Evolutionary conservation across 129 eudicot genomes (phyloP), one percentile per base, ranked within the genome.

Genomic region (Chrysanthemum makinoi): DNA sequence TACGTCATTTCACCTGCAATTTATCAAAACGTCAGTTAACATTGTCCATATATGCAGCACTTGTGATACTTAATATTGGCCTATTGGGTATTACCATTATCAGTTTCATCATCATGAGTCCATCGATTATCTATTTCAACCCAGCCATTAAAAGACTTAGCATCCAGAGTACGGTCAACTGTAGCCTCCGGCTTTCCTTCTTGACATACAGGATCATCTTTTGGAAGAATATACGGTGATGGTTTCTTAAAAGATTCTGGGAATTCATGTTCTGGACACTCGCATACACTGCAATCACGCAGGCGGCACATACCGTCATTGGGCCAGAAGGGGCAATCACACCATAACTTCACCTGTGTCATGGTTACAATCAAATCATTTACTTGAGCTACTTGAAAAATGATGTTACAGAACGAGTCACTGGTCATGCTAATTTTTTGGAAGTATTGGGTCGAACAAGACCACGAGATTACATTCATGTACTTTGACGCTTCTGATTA

Each of bases 311-410:
- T 87, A 3, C 97, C 98, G 75, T 94, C 98, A 72, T 94, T 97
- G 15, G 93, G 97, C 99, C 97, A 94, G 80, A 90, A 90, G 24
- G 93, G 99, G 75, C 99, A 94, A 81, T 94, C 97, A 70, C 97
- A 94, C 97, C 97, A 90, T 75, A 94, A 74, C 77, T 90, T 94
- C 51, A 87, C 95, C 98, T 93, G 86, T 93, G 86, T 74, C 54
- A 74, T 49, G 39, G 19, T 19, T 58, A 61, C 30, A 63, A 39
- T 35, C 43, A 56, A 20, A 55, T 26, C 46, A 60, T 33, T 33
- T 33, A 33, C 39, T 33, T 33, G 39, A 33, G 39, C 7, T 33
- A 33, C 39, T 33, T 33, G 39, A 33, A 33, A 33, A 33, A 0
- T 33, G 39, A 33, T 5, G 0, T 5, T 39, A 39, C 9, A 39